Evolutionary conservation across 192 early-diverging fungal species (phyloP).

Genomic region (Coemansia sp.): DNA sequence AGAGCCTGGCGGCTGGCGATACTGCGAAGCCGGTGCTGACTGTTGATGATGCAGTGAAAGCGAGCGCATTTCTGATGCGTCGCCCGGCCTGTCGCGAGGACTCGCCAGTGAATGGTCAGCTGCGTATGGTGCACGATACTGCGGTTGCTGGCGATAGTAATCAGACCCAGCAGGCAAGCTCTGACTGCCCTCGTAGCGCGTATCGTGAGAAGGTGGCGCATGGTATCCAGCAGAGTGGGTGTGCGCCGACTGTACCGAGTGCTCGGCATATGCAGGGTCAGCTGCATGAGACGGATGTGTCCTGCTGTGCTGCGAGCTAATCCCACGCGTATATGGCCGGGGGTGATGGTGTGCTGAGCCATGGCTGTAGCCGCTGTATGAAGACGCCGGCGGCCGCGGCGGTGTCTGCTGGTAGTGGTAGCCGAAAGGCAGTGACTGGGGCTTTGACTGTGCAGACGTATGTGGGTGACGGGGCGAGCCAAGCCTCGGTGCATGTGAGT

Average conservation of each 20-base stretch:
- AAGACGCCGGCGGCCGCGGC: background rate
- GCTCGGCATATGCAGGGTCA: background rate
- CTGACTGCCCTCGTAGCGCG: background rate
- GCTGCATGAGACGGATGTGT: background rate
- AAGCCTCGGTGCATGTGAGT: background rate
- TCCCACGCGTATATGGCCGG: background rate
- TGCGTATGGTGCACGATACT: constrained; percentile 1
- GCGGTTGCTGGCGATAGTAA: constrained; percentile 8
- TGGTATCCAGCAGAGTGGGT: background rate
- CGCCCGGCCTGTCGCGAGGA: background rate
- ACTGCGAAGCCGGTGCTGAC: background rate
- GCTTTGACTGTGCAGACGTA: constrained; percentile 13
- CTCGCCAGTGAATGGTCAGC: constrained; percentile 3
- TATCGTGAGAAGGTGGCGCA: constrained; percentile 2
- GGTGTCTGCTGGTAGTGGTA: constrained; percentile 2
- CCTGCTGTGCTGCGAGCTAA: background rate
- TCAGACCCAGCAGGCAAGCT: background rate
- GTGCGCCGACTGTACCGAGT: background rate
- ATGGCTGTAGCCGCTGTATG: background rate
- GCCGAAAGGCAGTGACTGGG: constrained; percentile 10
- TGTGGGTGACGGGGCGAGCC: constrained; percentile 6
- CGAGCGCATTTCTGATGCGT: background rate
- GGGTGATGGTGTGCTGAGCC: background rate
- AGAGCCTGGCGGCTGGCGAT: background rate
- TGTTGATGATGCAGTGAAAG: background rate